Evolutionary conservation across 495 filamentous ascomycete genomes (phyloP).

Genomic region (Neurospora sp.): DNA sequence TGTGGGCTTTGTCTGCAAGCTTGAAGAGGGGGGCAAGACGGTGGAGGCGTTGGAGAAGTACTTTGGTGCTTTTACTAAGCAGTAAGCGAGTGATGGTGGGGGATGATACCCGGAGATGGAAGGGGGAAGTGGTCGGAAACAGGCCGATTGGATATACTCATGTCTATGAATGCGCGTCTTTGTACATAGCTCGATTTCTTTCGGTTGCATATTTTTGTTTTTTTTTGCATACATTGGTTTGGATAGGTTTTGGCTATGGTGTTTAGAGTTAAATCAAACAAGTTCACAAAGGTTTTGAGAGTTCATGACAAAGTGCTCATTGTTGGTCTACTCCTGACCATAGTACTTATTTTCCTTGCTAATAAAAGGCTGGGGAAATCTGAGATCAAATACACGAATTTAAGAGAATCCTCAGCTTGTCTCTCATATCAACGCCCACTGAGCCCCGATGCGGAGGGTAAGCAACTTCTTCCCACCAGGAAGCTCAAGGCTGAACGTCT

Average conservation of each 20-base stretch:
- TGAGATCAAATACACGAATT: not conserved
- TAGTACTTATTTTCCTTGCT: not conserved
- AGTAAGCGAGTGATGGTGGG: constrained; percentile 9
- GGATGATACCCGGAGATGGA: not conserved
- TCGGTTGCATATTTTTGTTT: not conserved
- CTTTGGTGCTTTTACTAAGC: constrained; percentile 57
- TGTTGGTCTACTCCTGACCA: not conserved
- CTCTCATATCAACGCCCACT: not conserved
- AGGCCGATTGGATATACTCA: not conserved
- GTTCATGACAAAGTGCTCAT: not conserved
- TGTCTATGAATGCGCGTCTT: not conserved
- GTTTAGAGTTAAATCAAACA: not conserved
- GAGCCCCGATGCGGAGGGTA: not conserved
- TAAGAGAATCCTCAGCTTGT: not conserved
- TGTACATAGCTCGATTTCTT: not conserved
- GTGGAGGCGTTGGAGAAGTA: constrained; percentile 76
- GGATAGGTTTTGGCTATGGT: not conserved
- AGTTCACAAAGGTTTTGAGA: not conserved
- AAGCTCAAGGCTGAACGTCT: not conserved
- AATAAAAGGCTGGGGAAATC: not conserved
- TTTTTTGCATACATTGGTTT: not conserved
- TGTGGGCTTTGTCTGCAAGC: constrained; percentile 60
- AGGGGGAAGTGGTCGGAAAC: not conserved
- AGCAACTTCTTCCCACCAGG: not conserved
- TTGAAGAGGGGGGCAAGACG: constrained; percentile 67